phyloP scores from a whole-genome alignment of 2,329 filamentous ascomycete species.

The Beauveria australis region DNA sequence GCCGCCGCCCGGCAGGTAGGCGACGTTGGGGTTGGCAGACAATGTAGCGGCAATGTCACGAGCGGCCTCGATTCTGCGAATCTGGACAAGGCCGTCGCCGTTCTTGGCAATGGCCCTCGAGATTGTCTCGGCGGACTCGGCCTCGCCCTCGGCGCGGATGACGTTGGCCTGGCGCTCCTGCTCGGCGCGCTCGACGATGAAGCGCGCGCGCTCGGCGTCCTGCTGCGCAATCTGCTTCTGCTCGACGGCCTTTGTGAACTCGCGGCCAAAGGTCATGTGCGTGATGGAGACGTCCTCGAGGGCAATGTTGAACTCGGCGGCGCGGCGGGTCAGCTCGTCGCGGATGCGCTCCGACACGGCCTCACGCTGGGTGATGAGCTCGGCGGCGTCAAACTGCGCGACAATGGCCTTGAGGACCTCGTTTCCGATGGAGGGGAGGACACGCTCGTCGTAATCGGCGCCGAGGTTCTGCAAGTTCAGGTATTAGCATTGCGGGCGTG shows the following conservation, averaged over 20 bases:
- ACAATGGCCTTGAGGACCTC: slow-evolving; percentile 99
- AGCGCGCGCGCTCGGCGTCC: slow-evolving; percentile 91
- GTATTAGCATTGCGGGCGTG: slow-evolving; percentile 6
- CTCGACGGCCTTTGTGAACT: slow-evolving; percentile 97
- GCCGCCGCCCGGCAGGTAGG: slow-evolving; percentile 79
- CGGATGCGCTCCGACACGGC: slow-evolving; percentile 93
- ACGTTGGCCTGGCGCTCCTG: slow-evolving; percentile 98
- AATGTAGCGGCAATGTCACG: slow-evolving; percentile 91
- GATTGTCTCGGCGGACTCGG: slow-evolving; percentile 93
- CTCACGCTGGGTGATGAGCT: slow-evolving; percentile 98
- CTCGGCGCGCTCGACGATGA: slow-evolving; percentile 98
- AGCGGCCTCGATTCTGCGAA: slow-evolving; percentile 93
- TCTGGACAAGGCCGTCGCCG: slow-evolving; percentile 89
- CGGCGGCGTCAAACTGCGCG: slow-evolving; percentile 95
- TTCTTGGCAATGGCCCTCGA: slow-evolving; percentile 86
- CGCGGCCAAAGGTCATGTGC: slow-evolving; percentile 99
- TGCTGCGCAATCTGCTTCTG: slow-evolving; percentile 99
- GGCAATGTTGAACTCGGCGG: slow-evolving; percentile 95
- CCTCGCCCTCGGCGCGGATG: slow-evolving; percentile 95
- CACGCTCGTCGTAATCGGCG: slow-evolving; percentile 96
- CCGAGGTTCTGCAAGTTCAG: slow-evolving; percentile 69
- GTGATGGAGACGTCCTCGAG: slow-evolving; percentile 99
- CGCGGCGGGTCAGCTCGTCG: slow-evolving; percentile 82
- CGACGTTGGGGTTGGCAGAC: slow-evolving; percentile 86
- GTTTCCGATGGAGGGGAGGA: slow-evolving; percentile 97